Percentiles rank a stretch among this genome's conserved stretches.
phyloP scores from a whole-genome alignment of 2,329 filamentous ascomycete species.

The Colletotrichum sp. region DNA sequence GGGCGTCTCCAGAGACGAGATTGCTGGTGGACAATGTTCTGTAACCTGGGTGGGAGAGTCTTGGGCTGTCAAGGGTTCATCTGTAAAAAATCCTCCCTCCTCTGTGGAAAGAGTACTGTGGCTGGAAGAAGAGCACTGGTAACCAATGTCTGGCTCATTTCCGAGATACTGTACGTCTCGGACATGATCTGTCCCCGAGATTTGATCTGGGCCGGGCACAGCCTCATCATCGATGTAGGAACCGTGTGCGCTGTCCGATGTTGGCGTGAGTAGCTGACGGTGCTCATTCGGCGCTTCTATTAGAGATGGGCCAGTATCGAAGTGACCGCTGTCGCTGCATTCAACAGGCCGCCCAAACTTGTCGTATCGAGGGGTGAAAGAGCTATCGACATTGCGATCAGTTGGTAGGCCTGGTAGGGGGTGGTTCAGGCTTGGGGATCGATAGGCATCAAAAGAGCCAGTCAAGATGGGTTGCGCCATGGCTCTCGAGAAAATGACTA shows the following conservation, averaged over 20 bases:
- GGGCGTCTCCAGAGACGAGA: not conserved
- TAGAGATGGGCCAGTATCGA: not conserved
- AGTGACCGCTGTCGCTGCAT: not conserved
- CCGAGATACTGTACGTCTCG: not conserved
- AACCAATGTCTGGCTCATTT: not conserved
- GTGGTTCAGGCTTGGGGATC: not conserved
- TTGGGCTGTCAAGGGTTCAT: not conserved
- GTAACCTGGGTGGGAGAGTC: not conserved
- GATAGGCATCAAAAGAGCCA: not conserved
- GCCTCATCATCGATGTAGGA: not conserved
- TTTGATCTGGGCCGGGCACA: not conserved
- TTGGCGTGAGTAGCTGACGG: not conserved
- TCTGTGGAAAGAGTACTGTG: not conserved
- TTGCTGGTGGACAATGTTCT: not conserved
- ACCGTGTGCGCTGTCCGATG: not conserved
- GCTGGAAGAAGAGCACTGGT: not conserved
- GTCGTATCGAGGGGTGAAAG: not conserved
- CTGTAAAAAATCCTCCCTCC: not conserved
- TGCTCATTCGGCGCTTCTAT: not conserved
- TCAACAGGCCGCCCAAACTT: not conserved
- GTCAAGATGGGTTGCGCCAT: constrained; percentile 16
- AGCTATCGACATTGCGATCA: not conserved
- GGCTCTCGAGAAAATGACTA: constrained; percentile 76
- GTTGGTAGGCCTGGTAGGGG: not conserved
- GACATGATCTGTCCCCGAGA: not conserved